phyloP scores from a whole-genome alignment of 2,329 filamentous ascomycete genomes.

The Whalleya microplaca region DNA sequence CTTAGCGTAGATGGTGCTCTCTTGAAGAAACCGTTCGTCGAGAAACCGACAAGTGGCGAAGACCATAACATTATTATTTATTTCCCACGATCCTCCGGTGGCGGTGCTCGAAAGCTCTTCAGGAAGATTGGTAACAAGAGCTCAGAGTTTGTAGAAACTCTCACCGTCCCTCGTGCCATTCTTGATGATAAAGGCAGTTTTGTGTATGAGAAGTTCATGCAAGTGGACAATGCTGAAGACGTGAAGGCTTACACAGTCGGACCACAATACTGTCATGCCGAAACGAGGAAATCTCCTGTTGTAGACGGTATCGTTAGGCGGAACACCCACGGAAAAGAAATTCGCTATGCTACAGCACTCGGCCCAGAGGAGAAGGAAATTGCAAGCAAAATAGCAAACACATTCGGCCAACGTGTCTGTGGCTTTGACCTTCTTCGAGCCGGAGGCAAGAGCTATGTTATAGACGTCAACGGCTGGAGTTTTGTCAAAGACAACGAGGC shows the following conservation, averaged over 20 bases:
- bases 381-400: conserved; percentile 85
- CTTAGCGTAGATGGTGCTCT: conserved; percentile 82
- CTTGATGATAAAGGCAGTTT: conserved; percentile 83
- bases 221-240: conserved; percentile 95
- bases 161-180: conserved; percentile 78
- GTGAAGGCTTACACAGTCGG: conserved; percentile 99
- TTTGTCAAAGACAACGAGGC: conserved; percentile 99
- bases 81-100: conserved; percentile 83
- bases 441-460: conserved; percentile 90
- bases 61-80: conserved; percentile 99
- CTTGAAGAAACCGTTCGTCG: conserved; percentile 92
- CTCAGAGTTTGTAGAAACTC: conserved; percentile 83
- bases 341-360: conserved; percentile 90
- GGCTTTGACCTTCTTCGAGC: conserved; percentile 93
- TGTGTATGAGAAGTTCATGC: conserved; percentile 96
- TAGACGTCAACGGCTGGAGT: conserved; percentile 99
- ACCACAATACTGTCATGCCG: conserved; percentile 89
- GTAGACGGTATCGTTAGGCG: conserved; percentile 94
- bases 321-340: conserved; percentile 96
- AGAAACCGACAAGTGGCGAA: conserved; percentile 97
- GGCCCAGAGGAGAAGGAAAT: conserved; percentile 80
- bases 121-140: conserved; percentile 99
- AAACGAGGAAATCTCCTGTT: conserved; percentile 95
- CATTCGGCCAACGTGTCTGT: conserved; percentile 93
- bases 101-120: conserved; percentile 89